These are phyloP conservation scores for Rosa chinensis DNA, from an alignment of 306 rosid species.

Conservation along the genomic window DNA sequence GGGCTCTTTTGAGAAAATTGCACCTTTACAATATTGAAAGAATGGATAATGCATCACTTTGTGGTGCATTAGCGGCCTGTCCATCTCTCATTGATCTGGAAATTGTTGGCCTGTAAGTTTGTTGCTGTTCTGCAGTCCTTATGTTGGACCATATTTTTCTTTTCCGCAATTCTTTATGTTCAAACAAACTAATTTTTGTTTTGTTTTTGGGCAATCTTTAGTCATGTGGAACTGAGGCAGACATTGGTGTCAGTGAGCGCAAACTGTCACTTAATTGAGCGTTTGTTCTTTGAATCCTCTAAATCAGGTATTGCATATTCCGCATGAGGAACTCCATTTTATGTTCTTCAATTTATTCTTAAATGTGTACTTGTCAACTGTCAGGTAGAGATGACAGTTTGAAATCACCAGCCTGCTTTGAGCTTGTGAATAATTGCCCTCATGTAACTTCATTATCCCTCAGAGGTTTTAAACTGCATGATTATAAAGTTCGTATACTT, in stretches of 20 bases:
- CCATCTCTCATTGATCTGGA: conserved; percentile 92
- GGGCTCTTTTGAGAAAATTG: conserved; percentile 75
- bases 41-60: conserved; percentile 84
- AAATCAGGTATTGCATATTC: conserved; percentile 64
- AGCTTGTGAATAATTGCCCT: conserved; percentile 74
- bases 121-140: conserved; percentile 22
- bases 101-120: conserved; percentile 95
- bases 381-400: conserved; percentile 98
- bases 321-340: conserved; percentile 19
- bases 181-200: neutral
- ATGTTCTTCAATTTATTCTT: conserved; percentile 28
- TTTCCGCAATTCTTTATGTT: neutral
- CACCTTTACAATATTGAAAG: conserved; percentile 92
- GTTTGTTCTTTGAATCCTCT: conserved; percentile 87
- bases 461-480: conserved; percentile 94
- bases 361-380: conserved; percentile 31
- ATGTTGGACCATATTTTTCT: conserved; percentile 1
- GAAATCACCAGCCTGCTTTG: conserved; percentile 77
- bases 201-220: conserved; percentile 30
- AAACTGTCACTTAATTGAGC: conserved; percentile 80
- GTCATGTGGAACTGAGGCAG: conserved; percentile 95
- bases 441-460: conserved; percentile 81
- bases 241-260: conserved; percentile 83
- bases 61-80: conserved; percentile 72
- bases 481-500: conserved; percentile 80